Evolutionary conservation across 176 grass and related monocot genomes (phyloP).

Genomic region (bread wheat (Triticum aestivum)): DNA sequence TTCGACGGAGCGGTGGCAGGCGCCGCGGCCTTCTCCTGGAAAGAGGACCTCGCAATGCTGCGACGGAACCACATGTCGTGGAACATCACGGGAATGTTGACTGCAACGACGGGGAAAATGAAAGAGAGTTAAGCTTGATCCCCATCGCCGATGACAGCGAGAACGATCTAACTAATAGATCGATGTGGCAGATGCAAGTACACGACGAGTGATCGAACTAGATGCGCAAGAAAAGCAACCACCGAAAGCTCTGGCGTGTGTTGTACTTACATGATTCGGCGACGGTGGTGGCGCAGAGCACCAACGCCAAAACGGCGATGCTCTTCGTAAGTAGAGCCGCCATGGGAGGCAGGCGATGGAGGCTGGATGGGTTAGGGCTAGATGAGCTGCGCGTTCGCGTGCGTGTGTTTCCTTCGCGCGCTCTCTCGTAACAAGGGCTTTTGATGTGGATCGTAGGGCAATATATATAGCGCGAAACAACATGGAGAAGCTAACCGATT

Average conservation of each 20-base stretch:
- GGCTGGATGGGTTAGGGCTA: neutral
- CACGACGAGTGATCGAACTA: neutral
- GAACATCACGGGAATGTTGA: neutral
- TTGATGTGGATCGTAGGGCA: too few relatives aligned
- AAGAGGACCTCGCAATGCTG: neutral
- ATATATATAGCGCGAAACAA: too few relatives aligned
- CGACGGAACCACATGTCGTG: neutral
- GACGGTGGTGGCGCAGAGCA: conserved; percentile 22
- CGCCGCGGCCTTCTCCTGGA: neutral
- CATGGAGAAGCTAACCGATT: too few relatives aligned
- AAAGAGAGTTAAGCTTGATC: too few relatives aligned
- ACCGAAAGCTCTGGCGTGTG: neutral
- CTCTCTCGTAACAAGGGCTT: neutral
- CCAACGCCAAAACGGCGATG: conserved; percentile 4
- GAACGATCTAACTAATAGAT: neutral
- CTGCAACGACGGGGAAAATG: neutral
- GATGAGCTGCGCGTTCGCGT: neutral
- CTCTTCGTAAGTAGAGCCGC: neutral
- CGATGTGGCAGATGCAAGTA: neutral
- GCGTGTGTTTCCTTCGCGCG: neutral
- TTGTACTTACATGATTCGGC: conserved; percentile 7
- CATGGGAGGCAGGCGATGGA: conserved; percentile 6
- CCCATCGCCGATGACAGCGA: neutral
- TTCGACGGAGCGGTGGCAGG: neutral
- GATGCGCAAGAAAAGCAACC: neutral